Conservation (phyloP, 176 grass and related monocot species). For the Miscanthus lutarioriparius region DNA sequence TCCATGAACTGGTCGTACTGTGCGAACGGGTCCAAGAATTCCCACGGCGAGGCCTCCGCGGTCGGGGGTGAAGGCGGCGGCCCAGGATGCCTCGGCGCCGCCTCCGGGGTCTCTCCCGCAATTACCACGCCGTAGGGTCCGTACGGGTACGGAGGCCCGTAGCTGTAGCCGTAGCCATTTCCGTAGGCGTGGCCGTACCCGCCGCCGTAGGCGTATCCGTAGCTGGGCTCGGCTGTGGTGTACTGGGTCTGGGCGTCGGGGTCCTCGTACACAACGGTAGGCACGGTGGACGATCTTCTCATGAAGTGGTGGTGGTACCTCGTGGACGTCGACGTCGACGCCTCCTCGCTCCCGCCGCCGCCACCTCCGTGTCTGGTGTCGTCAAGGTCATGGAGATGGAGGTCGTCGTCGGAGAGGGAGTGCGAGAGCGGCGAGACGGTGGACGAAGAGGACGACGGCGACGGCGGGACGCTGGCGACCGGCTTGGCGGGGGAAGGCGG, state of each 20-base stretch:
- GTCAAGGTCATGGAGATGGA: neutral
- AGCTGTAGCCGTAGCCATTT: conserved; percentile 10
- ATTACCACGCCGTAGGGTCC: conserved; percentile 34
- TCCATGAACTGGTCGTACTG: conserved; percentile 56
- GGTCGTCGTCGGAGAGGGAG: conserved; percentile 58
- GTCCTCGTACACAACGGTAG: conserved; percentile 43
- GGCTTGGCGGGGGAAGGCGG: conserved; percentile 62
- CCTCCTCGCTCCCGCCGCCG: neutral
- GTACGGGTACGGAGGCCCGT: conserved; percentile 34
- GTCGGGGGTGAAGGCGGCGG: conserved; percentile 46
- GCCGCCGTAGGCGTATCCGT: conserved; percentile 44
- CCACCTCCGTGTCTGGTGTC: neutral
- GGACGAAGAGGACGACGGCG: conserved; percentile 43
- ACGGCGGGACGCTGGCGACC: conserved; percentile 40
- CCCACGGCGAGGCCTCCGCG: conserved; percentile 58
- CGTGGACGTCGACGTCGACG: conserved; percentile 3
- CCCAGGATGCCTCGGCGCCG: neutral
- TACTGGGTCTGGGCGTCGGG: conserved; percentile 17
- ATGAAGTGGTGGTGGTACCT: conserved; percentile 40
- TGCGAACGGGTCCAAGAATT: conserved; percentile 75
- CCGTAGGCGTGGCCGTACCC: too few relatives aligned
- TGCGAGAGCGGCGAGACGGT: conserved; percentile 78
- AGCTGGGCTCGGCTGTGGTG: conserved; percentile 19
- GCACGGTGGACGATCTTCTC: conserved; percentile 47
- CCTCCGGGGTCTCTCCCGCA: conserved; percentile 10